Evolutionary conservation across 176 grass and related monocot genomes (phyloP).

Genomic region (Oryza officinalis): DNA sequence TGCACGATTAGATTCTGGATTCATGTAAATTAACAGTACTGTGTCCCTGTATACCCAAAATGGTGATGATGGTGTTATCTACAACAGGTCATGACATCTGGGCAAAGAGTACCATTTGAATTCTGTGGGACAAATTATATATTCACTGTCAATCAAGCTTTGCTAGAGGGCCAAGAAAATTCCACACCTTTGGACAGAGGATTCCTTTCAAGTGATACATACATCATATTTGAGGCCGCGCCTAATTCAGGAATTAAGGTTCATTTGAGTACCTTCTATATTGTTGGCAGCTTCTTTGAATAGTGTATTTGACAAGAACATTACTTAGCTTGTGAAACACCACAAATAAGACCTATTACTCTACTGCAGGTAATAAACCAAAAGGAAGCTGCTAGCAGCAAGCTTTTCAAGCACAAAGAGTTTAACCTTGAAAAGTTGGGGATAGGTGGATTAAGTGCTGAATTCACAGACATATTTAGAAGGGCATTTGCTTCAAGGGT

Average conservation of each 20-base stretch:
- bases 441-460: conserved; percentile 87
- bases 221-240: conserved; percentile 91
- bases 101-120: conserved; percentile 93
- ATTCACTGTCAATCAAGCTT: conserved; percentile 90
- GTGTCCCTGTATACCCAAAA: conserved; percentile 16
- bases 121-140: conserved; percentile 97
- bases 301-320: background rate
- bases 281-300: conserved; percentile 5
- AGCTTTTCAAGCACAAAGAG: conserved; percentile 98
- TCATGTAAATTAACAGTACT: background rate
- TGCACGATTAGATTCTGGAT: background rate
- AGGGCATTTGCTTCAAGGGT: conserved; percentile 98
- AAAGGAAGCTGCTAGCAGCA: conserved; percentile 92
- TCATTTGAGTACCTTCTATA: conserved; percentile 35
- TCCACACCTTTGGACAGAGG: conserved; percentile 80
- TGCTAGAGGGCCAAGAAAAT: conserved; percentile 82
- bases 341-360: conserved; percentile 23
- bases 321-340: conserved; percentile 12
- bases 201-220: conserved; percentile 77
- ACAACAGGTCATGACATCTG: conserved; percentile 81
- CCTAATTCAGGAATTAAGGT: conserved; percentile 99
- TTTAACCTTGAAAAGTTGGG: conserved; percentile 96
- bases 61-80: conserved; percentile 25
- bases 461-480: conserved; percentile 97
- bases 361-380: conserved; percentile 82